Evolutionary conservation across 2,329 filamentous ascomycete species (phyloP), one percentile per base, ranked within the genome.

Genomic region (Ascosphaera aggregata): DNA sequence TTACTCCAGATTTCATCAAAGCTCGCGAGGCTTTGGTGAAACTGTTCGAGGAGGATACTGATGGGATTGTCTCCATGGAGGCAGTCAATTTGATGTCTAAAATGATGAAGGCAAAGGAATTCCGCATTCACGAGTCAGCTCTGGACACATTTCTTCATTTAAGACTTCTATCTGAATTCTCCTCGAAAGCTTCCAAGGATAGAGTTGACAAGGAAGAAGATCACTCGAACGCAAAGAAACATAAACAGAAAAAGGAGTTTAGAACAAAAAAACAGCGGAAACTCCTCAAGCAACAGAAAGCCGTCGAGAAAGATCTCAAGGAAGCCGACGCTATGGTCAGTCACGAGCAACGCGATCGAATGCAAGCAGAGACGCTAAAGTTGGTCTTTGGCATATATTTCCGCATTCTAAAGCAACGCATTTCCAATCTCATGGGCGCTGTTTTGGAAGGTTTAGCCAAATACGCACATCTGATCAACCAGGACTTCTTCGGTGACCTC

Each of bases 401-500:
- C 58, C 77, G 85, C 39, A 86, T 95, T 40, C 63, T 98, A 34
- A 95, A 95, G 61, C 66, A 74, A 40, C 73, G 84, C 18, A 68
- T 73, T 18, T 76, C 81, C 11, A 73, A 78, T 46, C 70, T 98
- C 15, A 95, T 94, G 81, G 89, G 89, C n/a, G 85, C 86, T 11
- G 85, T 94, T 0, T 69, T 98, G 3, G 89, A 95, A 61, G 89
- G 89, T 19, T 63, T 98, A 17, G 85, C 86, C 38, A 84, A 84
- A 53, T 98, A 92, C 53, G 76, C 85, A 2, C 89, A 94, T 54
- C 68, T 98, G 43, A 98, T 98, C 66, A 98, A 98, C 61, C 84
- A 98, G 53, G 82, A 98, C 54, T 95, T 98, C 64, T 98, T 98
- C 50, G 89, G 86, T 19, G 89, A 98, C 53, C 67, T 98, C 20